phyloP scores from a whole-genome alignment of 2,329 filamentous ascomycete species.

The Pseudogymnoascus sp. region DNA sequence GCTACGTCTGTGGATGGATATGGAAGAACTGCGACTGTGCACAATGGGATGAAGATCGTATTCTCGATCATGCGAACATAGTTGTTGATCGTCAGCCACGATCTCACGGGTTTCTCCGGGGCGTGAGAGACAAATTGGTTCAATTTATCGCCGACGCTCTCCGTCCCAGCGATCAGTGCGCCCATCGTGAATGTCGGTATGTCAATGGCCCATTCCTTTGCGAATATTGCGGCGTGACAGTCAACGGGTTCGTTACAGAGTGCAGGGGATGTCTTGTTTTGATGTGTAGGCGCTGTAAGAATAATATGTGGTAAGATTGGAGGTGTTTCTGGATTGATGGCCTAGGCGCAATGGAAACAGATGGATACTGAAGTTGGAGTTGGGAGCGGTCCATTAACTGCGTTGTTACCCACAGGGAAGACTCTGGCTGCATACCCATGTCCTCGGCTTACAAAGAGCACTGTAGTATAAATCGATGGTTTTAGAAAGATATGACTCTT shows the following conservation, averaged over 20 bases:
- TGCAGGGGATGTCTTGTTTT: neutral
- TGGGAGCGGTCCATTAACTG: neutral
- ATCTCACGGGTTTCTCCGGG: neutral
- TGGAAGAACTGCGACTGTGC: constrained; percentile 37
- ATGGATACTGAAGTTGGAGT: neutral
- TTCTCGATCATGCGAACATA: constrained; percentile 28
- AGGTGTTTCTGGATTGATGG: neutral
- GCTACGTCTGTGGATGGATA: constrained; percentile 37
- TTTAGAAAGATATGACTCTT: too few species aligned
- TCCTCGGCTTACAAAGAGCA: too few species aligned
- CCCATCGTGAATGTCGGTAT: neutral
- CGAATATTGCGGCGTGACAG: neutral
- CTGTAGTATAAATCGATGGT: too few species aligned
- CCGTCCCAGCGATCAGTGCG: neutral
- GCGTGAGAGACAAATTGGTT: neutral
- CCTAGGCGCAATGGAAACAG: neutral
- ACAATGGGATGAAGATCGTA: constrained; percentile 32
- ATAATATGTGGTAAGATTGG: neutral
- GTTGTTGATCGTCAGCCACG: constrained; percentile 27
- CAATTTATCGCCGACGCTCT: too few species aligned
- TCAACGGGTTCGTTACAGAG: neutral
- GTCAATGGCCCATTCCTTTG: neutral
- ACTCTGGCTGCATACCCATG: neutral
- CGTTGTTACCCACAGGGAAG: neutral
- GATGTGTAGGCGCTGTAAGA: neutral